Base-by-base conservation (phyloP, 2,329 filamentous ascomycete species). In the Periglandula ipomoeae region DNA sequence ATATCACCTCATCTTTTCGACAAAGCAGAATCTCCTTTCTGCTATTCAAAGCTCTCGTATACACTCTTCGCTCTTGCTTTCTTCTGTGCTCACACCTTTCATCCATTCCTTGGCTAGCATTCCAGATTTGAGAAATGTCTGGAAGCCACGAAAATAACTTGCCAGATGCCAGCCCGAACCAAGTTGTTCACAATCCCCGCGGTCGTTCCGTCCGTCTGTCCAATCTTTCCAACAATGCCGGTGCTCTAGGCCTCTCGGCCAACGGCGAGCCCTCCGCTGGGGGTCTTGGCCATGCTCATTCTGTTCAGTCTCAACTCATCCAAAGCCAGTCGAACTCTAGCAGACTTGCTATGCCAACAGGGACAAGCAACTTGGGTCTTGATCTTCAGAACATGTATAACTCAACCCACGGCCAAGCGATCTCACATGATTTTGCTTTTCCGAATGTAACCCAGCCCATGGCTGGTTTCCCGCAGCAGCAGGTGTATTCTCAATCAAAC, bases 331-430 rank as follows among this genome's bases (percentile, higher is more conserved):
- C 46, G 7, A 19, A 9, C 27, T 43, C 46, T 17, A 22, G 30
- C 15, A 30, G 27, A 3, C 46, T 48, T 48, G 6, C 40, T 27
- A 15, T 27, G 46, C 46, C 46, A n/a, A 37, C 42, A 27, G 15
- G 27, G 5, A 24, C 30, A 3, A 13, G 9, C 17, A 27, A 20
- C 11, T 4, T 47, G 6, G 38, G 13, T 5, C 15, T 41, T 15
- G 30, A 26, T 23, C 24, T 42, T 5, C 38, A 47, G 3, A 8
- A 11, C 30, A 48, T 42, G 38, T 48, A 42, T 22, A 20, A 5
- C 30, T 17, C 46, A 6, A 19, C 27, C 27, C 46, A 48, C 3
- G 43, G 26, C 30, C 27, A 37, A 17, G 8, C 13, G 23, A 37
- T 48, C 5, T 43, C 46, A 17, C n/a, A 43, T 10, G 10, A 11